Percentiles rank a stretch among this genome's conserved stretches.
Conservation (phyloP, 1,284 basidiomycete species). For the Tilletia setariae region DNA sequence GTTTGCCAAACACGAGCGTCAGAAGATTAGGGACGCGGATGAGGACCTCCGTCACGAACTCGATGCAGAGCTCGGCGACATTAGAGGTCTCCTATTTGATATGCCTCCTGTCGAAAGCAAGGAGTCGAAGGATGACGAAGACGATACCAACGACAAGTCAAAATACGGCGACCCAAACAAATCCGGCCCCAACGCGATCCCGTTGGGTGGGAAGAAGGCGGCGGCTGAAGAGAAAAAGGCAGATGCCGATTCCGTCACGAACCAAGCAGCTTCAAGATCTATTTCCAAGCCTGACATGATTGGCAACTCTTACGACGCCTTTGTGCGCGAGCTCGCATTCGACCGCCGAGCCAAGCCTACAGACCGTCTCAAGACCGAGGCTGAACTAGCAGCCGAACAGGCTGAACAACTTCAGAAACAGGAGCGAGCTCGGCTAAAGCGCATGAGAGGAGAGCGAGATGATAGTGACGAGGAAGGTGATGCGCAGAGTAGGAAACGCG, state of each 20-base stretch:
- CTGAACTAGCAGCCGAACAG: slow-evolving; percentile 83
- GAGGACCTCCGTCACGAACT: slow-evolving; percentile 82
- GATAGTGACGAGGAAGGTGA: slow-evolving; percentile 47
- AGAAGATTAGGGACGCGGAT: slow-evolving; percentile 80
- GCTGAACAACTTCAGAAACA: slow-evolving; percentile 81
- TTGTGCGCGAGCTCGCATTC: slow-evolving; percentile 86
- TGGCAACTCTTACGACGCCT: slow-evolving; percentile 70
- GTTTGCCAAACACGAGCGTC: slow-evolving; percentile 69
- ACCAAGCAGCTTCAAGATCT: slow-evolving; percentile 9
- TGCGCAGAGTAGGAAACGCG: slow-evolving; percentile 33
- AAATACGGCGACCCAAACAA: slow-evolving; percentile 1
- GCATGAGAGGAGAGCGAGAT: slow-evolving; percentile 81
- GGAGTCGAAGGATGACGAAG: slow-evolving; percentile 11
- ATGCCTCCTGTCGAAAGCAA: slow-evolving; percentile 3
- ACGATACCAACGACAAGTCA: neutral
- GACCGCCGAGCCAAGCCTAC: slow-evolving; percentile 91
- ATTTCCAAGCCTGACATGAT: slow-evolving; percentile 26
- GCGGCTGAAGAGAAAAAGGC: slow-evolving; percentile 22
- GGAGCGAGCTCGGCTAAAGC: slow-evolving; percentile 71
- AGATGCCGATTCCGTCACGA: slow-evolving; percentile 25
- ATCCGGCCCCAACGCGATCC: slow-evolving; percentile 15
- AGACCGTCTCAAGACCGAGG: slow-evolving; percentile 92
- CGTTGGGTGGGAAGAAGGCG: slow-evolving; percentile 16
- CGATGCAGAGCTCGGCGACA: slow-evolving; percentile 79
- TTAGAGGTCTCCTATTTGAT: slow-evolving; percentile 68